Evolutionary conservation across 129 eudicot genomes (phyloP).

Genomic region (Escallonia herrerae): DNA sequence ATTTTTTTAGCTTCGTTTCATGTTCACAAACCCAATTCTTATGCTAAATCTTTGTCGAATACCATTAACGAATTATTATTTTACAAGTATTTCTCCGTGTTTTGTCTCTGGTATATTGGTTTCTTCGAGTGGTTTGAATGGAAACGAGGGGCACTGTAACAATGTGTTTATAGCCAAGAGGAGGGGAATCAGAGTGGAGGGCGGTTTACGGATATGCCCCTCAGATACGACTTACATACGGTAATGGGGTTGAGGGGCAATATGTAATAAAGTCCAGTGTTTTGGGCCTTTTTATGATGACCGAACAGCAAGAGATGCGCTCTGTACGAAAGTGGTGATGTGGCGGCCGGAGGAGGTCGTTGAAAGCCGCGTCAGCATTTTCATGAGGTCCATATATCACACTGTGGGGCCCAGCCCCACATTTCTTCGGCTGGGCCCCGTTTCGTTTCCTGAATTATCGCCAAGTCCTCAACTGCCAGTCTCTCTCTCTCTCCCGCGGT

Average conservation of each 20-base stretch:
- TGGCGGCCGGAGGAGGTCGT: slow-evolving; percentile 4
- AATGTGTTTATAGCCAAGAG: not conserved
- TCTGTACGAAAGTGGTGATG: not conserved
- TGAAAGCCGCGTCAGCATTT: slow-evolving; percentile 2
- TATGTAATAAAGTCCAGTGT: not conserved
- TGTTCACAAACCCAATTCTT: not conserved
- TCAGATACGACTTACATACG: too few relatives aligned
- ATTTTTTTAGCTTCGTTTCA: slow-evolving; percentile 6
- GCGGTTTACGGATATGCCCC: too few relatives aligned
- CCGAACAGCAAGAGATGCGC: too few relatives aligned
- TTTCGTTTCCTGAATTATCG: too few relatives aligned
- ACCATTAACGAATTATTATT: too few relatives aligned
- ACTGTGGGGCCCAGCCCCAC: not conserved
- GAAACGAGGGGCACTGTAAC: slow-evolving; percentile 11
- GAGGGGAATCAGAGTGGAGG: too few relatives aligned
- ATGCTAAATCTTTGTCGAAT: too few relatives aligned
- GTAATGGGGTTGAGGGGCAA: not conserved
- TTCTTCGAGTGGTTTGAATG: slow-evolving; percentile 7
- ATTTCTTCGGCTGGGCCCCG: not conserved
- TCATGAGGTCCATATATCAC: too few relatives aligned
- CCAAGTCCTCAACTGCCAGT: not conserved
- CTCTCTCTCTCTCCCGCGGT: not conserved
- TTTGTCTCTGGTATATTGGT: not conserved
- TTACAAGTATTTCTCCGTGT: not conserved
- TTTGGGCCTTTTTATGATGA: too few relatives aligned